A percentile compares a stretch with the other conserved stretches of the same genome.
Conservation (phyloP, 495 filamentous ascomycete genomes). For the Neurospora sp. region DNA sequence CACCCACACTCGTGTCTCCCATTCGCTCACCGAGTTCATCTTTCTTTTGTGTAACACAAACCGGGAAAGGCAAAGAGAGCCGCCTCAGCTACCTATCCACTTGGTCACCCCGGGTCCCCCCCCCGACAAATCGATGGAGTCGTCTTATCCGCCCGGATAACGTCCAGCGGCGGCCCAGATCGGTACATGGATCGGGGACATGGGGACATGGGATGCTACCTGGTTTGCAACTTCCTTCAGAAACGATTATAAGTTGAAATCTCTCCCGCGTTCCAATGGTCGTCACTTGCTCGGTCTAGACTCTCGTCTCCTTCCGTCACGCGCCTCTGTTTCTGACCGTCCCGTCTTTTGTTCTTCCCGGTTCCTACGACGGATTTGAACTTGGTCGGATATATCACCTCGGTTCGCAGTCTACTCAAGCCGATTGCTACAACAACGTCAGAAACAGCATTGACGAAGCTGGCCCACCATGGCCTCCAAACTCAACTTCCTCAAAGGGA, state of each 20-base stretch:
- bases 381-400: background rate
- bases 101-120: too few species aligned
- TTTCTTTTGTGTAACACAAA: background rate
- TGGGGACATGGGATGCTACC: background rate
- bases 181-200: background rate
- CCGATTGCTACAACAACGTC: background rate
- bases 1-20: background rate
- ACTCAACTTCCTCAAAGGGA: conserved; percentile 6
- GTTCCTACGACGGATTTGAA: background rate
- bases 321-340: background rate
- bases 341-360: background rate
- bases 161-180: background rate
- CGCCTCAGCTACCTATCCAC: background rate
- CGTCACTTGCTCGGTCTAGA: background rate
- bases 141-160: background rate
- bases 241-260: background rate
- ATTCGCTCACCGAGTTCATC: background rate
- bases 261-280: background rate
- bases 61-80: background rate
- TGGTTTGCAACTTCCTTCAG: background rate
- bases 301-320: background rate
- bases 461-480: conserved; percentile 7
- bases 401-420: background rate
- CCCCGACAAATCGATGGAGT: background rate
- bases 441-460: background rate